phyloP scores from a whole-genome alignment of 352 stramenopile species.

The Globisporangium alternatum region DNA sequence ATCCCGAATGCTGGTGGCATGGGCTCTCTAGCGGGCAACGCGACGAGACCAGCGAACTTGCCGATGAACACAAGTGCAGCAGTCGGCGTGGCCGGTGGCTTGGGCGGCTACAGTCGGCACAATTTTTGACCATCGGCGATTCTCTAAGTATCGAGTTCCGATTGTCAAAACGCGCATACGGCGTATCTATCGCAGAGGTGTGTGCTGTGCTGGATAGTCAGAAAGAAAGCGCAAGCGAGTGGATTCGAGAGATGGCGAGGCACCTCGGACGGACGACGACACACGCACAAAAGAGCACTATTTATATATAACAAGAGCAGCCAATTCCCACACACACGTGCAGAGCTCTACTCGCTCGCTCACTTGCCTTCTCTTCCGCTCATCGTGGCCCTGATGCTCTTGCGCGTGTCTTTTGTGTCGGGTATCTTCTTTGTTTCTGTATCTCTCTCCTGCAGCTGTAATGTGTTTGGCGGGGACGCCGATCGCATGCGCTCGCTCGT shows the following conservation, averaged over 20 bases:
- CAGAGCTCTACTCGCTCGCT: neutral
- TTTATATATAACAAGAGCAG: slow-evolving; percentile 41
- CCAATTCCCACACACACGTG: slow-evolving; percentile 1
- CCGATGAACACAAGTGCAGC: slow-evolving; percentile 41
- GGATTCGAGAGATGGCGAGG: neutral
- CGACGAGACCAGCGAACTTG: slow-evolving; percentile 20
- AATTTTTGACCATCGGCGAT: slow-evolving; percentile 50
- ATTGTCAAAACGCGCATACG: neutral
- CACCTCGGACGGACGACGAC: slow-evolving; percentile 5
- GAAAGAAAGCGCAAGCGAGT: neutral
- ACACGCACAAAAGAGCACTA: slow-evolving; percentile 32
- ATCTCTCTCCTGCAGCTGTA: neutral
- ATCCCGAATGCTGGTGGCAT: slow-evolving; percentile 27
- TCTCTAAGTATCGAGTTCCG: neutral
- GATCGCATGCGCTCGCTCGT: neutral
- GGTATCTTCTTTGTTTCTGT: slow-evolving; percentile 1
- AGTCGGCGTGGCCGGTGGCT: slow-evolving; percentile 39
- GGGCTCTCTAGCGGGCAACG: slow-evolving; percentile 12
- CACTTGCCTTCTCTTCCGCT: neutral
- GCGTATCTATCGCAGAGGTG: neutral
- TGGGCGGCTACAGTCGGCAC: slow-evolving; percentile 73
- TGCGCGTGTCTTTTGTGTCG: neutral
- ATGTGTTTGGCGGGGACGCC: neutral
- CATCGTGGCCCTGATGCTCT: neutral
- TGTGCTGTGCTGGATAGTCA: slow-evolving; percentile 8